Evolutionary conservation across 352 stramenopile species (phyloP), one percentile per base, ranked within the genome.

Genomic region (Pythium myriotylum): DNA sequence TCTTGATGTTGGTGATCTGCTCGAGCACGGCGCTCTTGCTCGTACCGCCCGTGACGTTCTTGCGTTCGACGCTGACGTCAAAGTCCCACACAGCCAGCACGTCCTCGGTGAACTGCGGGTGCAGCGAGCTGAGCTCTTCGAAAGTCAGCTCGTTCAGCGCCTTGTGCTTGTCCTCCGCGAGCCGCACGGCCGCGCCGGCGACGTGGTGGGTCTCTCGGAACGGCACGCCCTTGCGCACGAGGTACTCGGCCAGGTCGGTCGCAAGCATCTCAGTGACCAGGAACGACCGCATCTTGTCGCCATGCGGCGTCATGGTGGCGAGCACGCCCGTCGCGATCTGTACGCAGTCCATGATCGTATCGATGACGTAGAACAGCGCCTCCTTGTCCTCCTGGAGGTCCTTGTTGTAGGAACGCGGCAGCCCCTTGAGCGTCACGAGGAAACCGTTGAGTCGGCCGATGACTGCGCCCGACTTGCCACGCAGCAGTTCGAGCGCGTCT

Each of bases 161-260:
- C 65, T 92, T 91, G 72, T 76, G 81, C 69, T 86, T 79, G 74
- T 97, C 86, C 59, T 98, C 93, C 5, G 93, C 90, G 57, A 98
- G 76, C 51, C 95, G 92, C 52, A 98, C 93, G 33, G 92, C 92
- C 5, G 91, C 89, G 47, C 93, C 93, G n/a, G 93, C 91, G 46
- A 99, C 98, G 81, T 99, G 97, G 84, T 99, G 97, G n/a, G 97
- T 99, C 79, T 99, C 97, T 66, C 97, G 95, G 85, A 99, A 99
- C 24, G 97, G 97, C 27, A 99, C 96, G 48, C 96, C 96, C 73
- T 98, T 99, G 69, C 97, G 89, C 39, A 99, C 97, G 41, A 99
- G 86, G 77, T 99, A 99, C 77, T 99, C 97, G 41, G 97, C 97
- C 67, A 99, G 79, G 76, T 99, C 97, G 4, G 97, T 99, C 27